These are phyloP conservation scores for Neurospora sp. DNA, from an alignment of 2,329 filamentous ascomycete genomes.

Conservation along the genomic window DNA sequence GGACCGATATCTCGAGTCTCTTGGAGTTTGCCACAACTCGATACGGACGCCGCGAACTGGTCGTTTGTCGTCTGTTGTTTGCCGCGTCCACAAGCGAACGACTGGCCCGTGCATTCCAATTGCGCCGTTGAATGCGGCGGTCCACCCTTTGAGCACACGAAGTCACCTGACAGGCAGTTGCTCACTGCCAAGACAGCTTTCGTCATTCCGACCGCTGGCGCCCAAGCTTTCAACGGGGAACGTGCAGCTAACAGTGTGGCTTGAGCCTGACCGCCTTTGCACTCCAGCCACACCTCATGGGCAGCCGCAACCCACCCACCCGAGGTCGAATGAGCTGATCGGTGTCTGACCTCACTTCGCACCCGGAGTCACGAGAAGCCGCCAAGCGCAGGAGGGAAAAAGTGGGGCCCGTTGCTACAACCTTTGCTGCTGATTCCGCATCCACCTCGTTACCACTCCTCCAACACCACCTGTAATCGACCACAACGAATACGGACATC, in stretches of 20 bases:
- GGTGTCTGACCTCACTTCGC: constrained; percentile 14
- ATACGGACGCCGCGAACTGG: too few species aligned
- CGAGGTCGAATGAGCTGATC: constrained; percentile 17
- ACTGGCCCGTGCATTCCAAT: constrained; percentile 1
- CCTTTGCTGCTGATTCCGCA: constrained; percentile 8
- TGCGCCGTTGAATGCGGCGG: not conserved
- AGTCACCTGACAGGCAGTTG: constrained; percentile 1
- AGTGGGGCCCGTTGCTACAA: constrained; percentile 13
- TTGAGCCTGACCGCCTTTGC: not conserved
- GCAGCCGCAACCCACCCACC: constrained; percentile 3
- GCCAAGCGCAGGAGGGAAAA: constrained; percentile 8
- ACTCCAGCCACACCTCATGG: not conserved
- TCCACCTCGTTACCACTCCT: constrained; percentile 3
- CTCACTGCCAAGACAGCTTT: not conserved
- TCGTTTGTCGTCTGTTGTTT: too few species aligned
- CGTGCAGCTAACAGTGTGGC: not conserved
- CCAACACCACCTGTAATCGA: not conserved
- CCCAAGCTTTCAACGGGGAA: not conserved
- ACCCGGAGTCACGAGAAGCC: not conserved
- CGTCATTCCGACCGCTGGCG: not conserved
- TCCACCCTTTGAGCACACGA: not conserved
- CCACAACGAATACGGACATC: constrained; percentile 13
- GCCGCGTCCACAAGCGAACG: not conserved
- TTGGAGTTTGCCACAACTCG: not conserved
- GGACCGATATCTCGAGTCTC: not conserved